Conservation (phyloP, 2,329 filamentous ascomycete species). For the Curvularia eragrostidis region DNA sequence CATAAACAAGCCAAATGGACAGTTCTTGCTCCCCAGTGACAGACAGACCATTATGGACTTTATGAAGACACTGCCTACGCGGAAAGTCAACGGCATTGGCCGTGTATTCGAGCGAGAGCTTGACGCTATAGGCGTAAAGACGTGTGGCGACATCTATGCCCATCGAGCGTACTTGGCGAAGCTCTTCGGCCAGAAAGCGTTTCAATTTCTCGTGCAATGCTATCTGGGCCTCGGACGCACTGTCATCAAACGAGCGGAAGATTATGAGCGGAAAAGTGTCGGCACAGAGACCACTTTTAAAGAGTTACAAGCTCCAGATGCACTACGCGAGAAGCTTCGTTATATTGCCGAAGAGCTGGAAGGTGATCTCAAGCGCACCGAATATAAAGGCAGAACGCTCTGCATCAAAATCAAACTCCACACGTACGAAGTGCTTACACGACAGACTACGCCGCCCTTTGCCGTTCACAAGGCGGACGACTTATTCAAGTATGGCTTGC, state of each 20-base stretch:
- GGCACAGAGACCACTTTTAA: slow-evolving; percentile 92
- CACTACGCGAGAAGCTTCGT: slow-evolving; percentile 78
- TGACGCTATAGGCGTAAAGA: slow-evolving; percentile 83
- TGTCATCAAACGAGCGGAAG: slow-evolving; percentile 81
- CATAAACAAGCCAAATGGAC: slow-evolving; percentile 94
- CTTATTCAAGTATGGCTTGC: slow-evolving; percentile 79
- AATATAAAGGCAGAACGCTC: slow-evolving; percentile 88
- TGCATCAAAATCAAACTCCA: slow-evolving; percentile 93
- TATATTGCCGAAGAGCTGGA: slow-evolving; percentile 84
- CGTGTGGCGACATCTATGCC: slow-evolving; percentile 84
- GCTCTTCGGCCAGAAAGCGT: slow-evolving; percentile 91
- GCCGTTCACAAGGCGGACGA: slow-evolving; percentile 78
- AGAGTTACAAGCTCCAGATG: slow-evolving; percentile 73
- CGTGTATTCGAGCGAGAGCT: slow-evolving; percentile 92
- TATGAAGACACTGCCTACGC: slow-evolving; percentile 80
- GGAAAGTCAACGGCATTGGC: slow-evolving; percentile 95
- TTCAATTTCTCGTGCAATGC: slow-evolving; percentile 81
- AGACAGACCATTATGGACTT: slow-evolving; percentile 79
- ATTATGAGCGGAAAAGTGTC: slow-evolving; percentile 90
- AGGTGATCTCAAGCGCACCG: slow-evolving; percentile 78
- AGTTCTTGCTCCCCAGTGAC: slow-evolving; percentile 77
- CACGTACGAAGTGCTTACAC: slow-evolving; percentile 88
- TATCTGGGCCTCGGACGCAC: slow-evolving; percentile 89
- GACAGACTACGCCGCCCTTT: slow-evolving; percentile 77
- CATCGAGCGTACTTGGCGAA: slow-evolving; percentile 75